phyloP scores from a whole-genome alignment of 2,329 filamentous ascomycete genomes.

The Fusarium fujikuroi region DNA sequence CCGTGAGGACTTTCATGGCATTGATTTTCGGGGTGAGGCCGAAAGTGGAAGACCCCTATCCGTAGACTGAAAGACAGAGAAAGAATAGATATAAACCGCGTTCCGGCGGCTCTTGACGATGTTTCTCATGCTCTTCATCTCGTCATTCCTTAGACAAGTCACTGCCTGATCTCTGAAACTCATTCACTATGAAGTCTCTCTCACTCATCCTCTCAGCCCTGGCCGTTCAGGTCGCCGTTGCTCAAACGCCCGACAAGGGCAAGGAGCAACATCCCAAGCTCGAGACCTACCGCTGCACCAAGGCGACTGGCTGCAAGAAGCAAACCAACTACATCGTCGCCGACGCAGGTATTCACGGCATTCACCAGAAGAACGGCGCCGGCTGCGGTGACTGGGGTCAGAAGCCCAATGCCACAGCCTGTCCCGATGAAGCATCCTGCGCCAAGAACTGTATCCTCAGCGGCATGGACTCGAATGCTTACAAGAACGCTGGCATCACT shows the following conservation, averaged over 20 bases:
- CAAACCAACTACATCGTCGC: constrained; percentile 61
- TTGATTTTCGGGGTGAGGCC: background rate
- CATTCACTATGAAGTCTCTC: constrained; percentile 17
- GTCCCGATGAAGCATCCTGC: constrained; percentile 61
- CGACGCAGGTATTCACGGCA: constrained; percentile 58
- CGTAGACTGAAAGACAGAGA: background rate
- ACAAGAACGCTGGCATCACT: constrained; percentile 50
- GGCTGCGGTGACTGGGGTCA: constrained; percentile 41
- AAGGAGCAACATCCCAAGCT: constrained; percentile 62
- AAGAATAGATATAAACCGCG: constrained; percentile 22
- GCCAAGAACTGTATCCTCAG: constrained; percentile 65
- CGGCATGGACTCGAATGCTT: constrained; percentile 60
- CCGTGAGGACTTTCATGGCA: background rate
- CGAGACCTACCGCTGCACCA: constrained; percentile 64
- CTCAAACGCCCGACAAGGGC: constrained; percentile 53
- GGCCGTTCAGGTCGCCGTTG: constrained; percentile 26
- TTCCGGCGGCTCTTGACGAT: background rate
- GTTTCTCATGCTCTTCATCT: background rate
- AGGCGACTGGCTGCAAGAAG: constrained; percentile 58
- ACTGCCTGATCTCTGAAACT: background rate
- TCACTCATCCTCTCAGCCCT: constrained; percentile 12
- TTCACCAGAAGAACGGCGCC: constrained; percentile 54
- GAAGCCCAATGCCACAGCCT: constrained; percentile 55
- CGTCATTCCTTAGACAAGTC: background rate
- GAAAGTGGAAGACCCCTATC: constrained; percentile 9